phyloP scores from a whole-genome alignment of 345 rosid species.

The Balakata baccata region DNA sequence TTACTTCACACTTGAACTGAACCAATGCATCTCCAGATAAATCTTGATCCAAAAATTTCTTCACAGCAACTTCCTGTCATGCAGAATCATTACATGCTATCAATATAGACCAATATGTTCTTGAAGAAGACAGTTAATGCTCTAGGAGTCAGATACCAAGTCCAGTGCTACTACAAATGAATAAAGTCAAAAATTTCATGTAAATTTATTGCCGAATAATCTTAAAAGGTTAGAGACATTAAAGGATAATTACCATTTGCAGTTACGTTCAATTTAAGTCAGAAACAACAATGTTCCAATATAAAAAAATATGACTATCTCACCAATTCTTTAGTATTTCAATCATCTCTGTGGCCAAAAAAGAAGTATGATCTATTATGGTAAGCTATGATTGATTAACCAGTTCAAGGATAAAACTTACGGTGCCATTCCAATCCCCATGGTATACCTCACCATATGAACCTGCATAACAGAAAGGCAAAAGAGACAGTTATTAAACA shows the following conservation, averaged over 20 bases:
- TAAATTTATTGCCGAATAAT: background rate
- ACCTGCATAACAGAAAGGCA: conserved; percentile 47
- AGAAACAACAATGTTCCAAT: background rate
- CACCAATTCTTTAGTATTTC: background rate
- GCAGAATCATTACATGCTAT: conserved; percentile 14
- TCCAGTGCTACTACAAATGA: background rate
- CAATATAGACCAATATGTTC: conserved; percentile 3
- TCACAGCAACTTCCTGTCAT: conserved; percentile 95
- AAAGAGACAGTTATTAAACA: conserved; percentile 6
- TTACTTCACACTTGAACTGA: conserved; percentile 89
- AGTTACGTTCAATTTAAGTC: background rate
- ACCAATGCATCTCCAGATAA: conserved; percentile 85
- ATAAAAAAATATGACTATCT: background rate
- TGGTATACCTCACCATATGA: conserved; percentile 93
- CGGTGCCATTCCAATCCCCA: conserved; percentile 94
- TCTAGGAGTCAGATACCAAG: conserved; percentile 1
- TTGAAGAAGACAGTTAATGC: background rate
- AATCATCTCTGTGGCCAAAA: background rate
- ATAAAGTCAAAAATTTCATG: background rate
- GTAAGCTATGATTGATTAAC: background rate
- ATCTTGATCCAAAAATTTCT: conserved; percentile 88
- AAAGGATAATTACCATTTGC: background rate
- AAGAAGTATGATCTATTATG: background rate
- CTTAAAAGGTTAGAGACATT: background rate
- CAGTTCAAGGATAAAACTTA: conserved; percentile 40